A percentile compares a stretch with the other conserved stretches of the same genome.
Conservation (phyloP, 2,329 filamentous ascomycete species). For the Trichophyton rubrum region DNA sequence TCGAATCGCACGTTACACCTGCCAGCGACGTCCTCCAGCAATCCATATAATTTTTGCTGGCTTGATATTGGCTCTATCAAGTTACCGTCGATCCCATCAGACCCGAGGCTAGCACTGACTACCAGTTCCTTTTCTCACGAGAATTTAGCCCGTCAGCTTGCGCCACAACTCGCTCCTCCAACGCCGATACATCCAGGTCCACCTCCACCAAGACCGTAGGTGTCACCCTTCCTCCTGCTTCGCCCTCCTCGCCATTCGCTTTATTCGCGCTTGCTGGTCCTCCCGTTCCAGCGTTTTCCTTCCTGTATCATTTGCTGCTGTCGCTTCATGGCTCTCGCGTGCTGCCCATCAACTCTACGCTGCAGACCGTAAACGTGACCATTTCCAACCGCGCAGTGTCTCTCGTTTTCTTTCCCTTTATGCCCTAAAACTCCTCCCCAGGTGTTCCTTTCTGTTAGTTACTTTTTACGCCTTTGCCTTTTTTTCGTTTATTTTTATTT, state of each 20-base stretch:
- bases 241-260: conserved; percentile 2
- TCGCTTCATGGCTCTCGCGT: neutral
- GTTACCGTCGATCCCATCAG: neutral
- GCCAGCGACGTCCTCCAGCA: neutral
- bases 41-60: neutral
- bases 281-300: neutral
- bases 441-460: too few relatives aligned
- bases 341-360: neutral
- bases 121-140: neutral
- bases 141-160: conserved; percentile 6
- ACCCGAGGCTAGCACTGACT: conserved; percentile 3
- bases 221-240: conserved; percentile 4
- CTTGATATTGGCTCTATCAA: neutral
- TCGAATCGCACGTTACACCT: neutral
- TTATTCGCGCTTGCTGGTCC: neutral
- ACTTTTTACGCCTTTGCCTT: neutral
- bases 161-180: conserved; percentile 5
- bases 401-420: neutral
- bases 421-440: neutral
- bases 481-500: neutral
- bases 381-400: neutral
- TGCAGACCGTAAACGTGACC: conserved; percentile 2
- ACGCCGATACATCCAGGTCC: conserved; percentile 2
- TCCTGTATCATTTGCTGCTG: neutral
- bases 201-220: neutral